These are phyloP conservation scores for Lanmaoa pseudosensibilis DNA, from an alignment of 768 basidiomycete species.

Conservation along the genomic window DNA sequence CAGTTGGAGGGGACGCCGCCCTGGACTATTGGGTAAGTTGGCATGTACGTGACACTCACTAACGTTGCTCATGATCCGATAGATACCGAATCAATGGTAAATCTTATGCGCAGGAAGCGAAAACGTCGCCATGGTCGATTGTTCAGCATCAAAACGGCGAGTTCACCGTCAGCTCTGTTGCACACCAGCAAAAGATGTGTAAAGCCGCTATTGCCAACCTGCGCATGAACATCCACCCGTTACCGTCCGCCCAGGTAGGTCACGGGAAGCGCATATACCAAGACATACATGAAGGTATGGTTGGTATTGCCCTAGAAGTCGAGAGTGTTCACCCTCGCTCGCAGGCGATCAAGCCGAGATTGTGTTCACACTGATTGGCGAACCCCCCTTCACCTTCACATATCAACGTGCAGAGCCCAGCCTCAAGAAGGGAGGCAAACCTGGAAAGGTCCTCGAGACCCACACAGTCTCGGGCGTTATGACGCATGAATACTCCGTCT, in stretches of 20 bases:
- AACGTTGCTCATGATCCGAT: conserved; percentile 4
- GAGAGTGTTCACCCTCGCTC: conserved; percentile 1
- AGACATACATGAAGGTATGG: conserved; percentile 83
- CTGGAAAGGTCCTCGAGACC: conserved; percentile 83
- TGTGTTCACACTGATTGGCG: conserved; percentile 83
- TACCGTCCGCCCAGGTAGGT: conserved; percentile 88
- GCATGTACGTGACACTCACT: neutral
- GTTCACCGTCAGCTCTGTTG: conserved; percentile 84
- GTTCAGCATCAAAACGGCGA: conserved; percentile 78
- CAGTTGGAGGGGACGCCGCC: conserved; percentile 92
- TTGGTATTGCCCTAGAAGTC: neutral
- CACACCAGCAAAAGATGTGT: conserved; percentile 92
- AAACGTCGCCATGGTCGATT: conserved; percentile 82
- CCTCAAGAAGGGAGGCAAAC: conserved; percentile 63
- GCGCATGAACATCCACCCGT: conserved; percentile 67
- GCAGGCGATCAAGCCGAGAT: conserved; percentile 93
- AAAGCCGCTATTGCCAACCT: conserved; percentile 79
- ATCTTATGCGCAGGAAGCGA: conserved; percentile 68
- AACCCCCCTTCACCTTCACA: conserved; percentile 95
- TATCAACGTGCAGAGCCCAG: conserved; percentile 82
- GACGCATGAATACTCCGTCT: conserved; percentile 81
- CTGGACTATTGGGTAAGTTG: conserved; percentile 78
- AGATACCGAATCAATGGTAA: conserved; percentile 85
- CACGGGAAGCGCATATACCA: conserved; percentile 81
- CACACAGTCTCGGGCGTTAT: conserved; percentile 84